These are phyloP conservation scores for Rhizopogon rudus DNA, from an alignment of 768 basidiomycete genomes.

Conservation along the genomic window DNA sequence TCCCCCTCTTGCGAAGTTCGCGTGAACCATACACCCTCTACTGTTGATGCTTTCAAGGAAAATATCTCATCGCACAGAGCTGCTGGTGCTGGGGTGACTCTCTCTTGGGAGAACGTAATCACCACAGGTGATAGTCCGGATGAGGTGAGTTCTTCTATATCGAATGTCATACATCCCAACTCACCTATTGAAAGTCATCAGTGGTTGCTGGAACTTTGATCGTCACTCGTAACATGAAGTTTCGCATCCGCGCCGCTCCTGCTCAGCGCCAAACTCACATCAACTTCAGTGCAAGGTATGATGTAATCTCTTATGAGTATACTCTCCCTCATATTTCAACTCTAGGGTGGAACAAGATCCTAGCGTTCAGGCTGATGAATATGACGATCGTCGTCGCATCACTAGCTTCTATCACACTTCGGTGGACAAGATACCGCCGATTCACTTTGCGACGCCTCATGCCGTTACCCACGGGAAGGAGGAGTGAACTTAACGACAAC, in stretches of 20 bases:
- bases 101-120: constrained; percentile 33
- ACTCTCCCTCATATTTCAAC: not conserved
- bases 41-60: constrained; percentile 23
- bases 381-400: constrained; percentile 21
- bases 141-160: constrained; percentile 12
- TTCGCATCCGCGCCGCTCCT: constrained; percentile 34
- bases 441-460: constrained; percentile 24
- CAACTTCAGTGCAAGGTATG: constrained; percentile 38
- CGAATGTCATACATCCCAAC: too few relatives aligned
- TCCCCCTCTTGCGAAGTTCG: constrained; percentile 28
- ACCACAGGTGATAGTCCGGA: constrained; percentile 20
- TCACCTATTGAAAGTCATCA: constrained; percentile 18
- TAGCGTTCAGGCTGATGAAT: constrained; percentile 11
- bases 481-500: not conserved
- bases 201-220: constrained; percentile 34
- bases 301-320: not conserved
- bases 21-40: constrained; percentile 22
- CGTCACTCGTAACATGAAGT: constrained; percentile 34
- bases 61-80: constrained; percentile 17
- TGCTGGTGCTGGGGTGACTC: constrained; percentile 12
- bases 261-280: constrained; percentile 30
- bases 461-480: not conserved
- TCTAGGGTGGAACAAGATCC: constrained; percentile 22
- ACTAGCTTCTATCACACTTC: constrained; percentile 32
- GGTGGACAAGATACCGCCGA: constrained; percentile 25